Evolutionary conservation across 495 filamentous ascomycete species (phyloP), one percentile per base, ranked within the genome.

Genomic region (Aspergillus heteromorphus): DNA sequence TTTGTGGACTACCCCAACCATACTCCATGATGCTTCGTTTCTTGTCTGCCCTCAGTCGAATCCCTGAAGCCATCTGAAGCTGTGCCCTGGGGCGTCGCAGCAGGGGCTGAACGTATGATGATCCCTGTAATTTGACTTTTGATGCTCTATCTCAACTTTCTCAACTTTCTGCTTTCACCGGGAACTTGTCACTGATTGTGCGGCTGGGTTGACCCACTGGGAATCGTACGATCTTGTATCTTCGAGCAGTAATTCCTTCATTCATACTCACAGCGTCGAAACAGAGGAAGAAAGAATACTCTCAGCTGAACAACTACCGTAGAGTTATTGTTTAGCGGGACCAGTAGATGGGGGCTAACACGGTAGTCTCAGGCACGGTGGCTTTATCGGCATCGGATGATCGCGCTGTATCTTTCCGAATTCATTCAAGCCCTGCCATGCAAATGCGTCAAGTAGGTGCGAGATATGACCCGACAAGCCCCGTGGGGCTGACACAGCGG

Each of bases 21-120:
- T 51, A 14, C 16, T 50, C 36, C 16, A 16, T 42, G 34, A 43
- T 48, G 29, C 47, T 54, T 54, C 31, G 38, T 56, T 41, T 53
- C 30, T 45, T 45, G 8, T 53, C 56, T 52, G 36, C 51, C 55
- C 34, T 38, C 34, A 13, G 34, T 2, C 7, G 23, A 7, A 7
- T 53, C 38, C 56, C 51, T 47, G 59, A 48, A 51, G 55, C 45
- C 48, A 27, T 56, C 53, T 41, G 56, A 55, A 59, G 30, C 51
- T 52, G 54, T 50, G 25, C 47, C 61, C 58, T 49, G 57, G 50
- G 40, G 55, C 53, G 60, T 70, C 66, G 69, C 68, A 65, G 57
- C 66, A 61, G 60, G 64, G 56, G 48, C 51, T 56, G 59, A 63
- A 60, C 55, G 61, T 51, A 63, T 54, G 42, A 45, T 60, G 45